A percentile compares a stretch with the other conserved stretches of the same genome.
phyloP scores from a whole-genome alignment of 2,329 filamentous ascomycete genomes.

The Coniochaeta sp. region DNA sequence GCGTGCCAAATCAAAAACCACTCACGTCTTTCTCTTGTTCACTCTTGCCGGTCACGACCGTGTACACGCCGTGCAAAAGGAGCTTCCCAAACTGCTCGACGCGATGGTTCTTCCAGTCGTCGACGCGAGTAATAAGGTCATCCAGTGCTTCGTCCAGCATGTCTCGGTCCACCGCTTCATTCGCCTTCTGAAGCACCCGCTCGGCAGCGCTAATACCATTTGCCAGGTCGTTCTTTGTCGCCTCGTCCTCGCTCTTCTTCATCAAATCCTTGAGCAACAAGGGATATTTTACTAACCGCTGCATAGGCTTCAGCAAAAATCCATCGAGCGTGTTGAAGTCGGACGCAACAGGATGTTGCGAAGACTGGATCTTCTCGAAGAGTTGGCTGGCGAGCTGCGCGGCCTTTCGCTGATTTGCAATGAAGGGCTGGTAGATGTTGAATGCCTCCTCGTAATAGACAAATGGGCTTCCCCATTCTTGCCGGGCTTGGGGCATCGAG shows the following conservation, averaged over 20 bases:
- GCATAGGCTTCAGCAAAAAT: constrained; percentile 94
- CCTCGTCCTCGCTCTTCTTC: constrained; percentile 74
- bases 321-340: constrained; percentile 84
- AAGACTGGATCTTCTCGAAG: constrained; percentile 77
- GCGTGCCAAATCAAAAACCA: constrained; percentile 15
- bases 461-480: constrained; percentile 96
- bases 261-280: constrained; percentile 81
- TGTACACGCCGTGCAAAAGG: constrained; percentile 82
- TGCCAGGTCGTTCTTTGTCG: constrained; percentile 63
- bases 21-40: constrained; percentile 86
- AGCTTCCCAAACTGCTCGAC: constrained; percentile 89
- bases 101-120: constrained; percentile 94
- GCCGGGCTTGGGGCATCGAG: constrained; percentile 64
- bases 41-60: constrained; percentile 81
- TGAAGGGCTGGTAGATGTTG: constrained; percentile 92
- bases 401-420: constrained; percentile 90
- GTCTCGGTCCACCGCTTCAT: constrained; percentile 85
- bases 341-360: constrained; percentile 72
- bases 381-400: constrained; percentile 76
- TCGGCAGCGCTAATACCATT: constrained; percentile 76
- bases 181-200: constrained; percentile 74
- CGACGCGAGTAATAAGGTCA: constrained; percentile 75
- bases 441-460: constrained; percentile 79
- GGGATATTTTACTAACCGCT: constrained; percentile 90
- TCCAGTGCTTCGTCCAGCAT: constrained; percentile 75